Evolutionary conservation across 352 stramenopile genomes (phyloP).

Genomic region (Phytophthora podocarpi): DNA sequence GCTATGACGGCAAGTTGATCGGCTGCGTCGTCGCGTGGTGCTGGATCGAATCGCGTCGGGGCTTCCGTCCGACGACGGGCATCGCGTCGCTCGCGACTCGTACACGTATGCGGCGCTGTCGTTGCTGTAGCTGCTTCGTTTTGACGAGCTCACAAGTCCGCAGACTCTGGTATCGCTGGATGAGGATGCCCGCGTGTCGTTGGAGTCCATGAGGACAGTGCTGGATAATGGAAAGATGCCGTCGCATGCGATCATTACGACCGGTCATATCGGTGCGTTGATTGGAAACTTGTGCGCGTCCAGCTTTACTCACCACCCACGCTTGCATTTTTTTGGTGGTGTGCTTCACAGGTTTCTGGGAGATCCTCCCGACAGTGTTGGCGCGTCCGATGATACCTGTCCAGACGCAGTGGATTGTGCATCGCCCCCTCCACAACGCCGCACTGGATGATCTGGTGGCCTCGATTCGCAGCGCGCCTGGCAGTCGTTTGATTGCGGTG

Average conservation of each 20-base stretch:
- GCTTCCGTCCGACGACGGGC: slow-evolving; percentile 10
- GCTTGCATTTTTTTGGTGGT: too few species aligned
- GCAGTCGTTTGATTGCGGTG: slow-evolving; percentile 50
- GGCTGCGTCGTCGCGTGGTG: slow-evolving; percentile 47
- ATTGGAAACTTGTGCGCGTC: background rate
- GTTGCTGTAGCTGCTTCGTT: slow-evolving; percentile 62
- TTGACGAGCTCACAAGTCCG: slow-evolving; percentile 19
- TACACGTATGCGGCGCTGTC: slow-evolving; percentile 36
- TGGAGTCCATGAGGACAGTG: slow-evolving; percentile 9
- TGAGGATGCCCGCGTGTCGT: slow-evolving; percentile 9
- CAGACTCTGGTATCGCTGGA: slow-evolving; percentile 20
- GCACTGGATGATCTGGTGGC: slow-evolving; percentile 45
- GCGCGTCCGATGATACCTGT: slow-evolving; percentile 30
- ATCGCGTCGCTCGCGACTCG: slow-evolving; percentile 23
- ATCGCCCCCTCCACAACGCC: slow-evolving; percentile 53
- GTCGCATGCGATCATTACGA: slow-evolving; percentile 45
- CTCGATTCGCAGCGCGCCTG: slow-evolving; percentile 34
- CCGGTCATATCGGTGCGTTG: slow-evolving; percentile 44
- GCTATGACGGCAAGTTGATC: slow-evolving; percentile 40
- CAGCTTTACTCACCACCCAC: too few species aligned
- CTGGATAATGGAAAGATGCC: slow-evolving; percentile 2
- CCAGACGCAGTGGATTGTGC: slow-evolving; percentile 61
- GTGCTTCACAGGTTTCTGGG: slow-evolving; percentile 49
- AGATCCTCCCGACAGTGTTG: slow-evolving; percentile 51
- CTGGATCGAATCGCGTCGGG: slow-evolving; percentile 37